phyloP scores from a whole-genome alignment of 2,329 filamentous ascomycete genomes.

The Gliomastix tumulicola region DNA sequence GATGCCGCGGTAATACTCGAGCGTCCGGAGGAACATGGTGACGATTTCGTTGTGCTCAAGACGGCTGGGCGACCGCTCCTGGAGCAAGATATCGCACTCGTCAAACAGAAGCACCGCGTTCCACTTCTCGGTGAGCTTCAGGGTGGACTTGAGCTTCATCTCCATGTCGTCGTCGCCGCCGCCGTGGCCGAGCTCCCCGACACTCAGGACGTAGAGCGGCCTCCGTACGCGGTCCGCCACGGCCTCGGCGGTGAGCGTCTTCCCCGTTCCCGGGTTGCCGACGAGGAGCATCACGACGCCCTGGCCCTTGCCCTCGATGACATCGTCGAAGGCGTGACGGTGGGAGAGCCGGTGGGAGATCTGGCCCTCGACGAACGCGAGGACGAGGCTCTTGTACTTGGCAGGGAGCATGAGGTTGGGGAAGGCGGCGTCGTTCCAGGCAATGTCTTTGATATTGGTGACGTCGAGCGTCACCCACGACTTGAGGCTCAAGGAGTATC shows the following conservation, averaged over 20 bases:
- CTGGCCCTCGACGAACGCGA: slow-evolving; percentile 23
- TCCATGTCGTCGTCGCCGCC: slow-evolving; percentile 42
- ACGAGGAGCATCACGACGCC: slow-evolving; percentile 41
- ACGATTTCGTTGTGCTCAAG: slow-evolving; percentile 23
- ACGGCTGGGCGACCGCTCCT: slow-evolving; percentile 21
- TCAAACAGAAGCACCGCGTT: slow-evolving; percentile 27
- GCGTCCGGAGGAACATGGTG: slow-evolving; percentile 27
- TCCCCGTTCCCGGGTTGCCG: slow-evolving; percentile 40
- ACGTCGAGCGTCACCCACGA: slow-evolving; percentile 25
- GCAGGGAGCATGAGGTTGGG: slow-evolving; percentile 32
- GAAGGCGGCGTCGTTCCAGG: slow-evolving; percentile 37
- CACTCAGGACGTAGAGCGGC: slow-evolving; percentile 5
- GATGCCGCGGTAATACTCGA: slow-evolving; percentile 39
- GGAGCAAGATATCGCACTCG: slow-evolving; percentile 33
- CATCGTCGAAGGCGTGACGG: slow-evolving; percentile 41
- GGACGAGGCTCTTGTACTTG: slow-evolving; percentile 37
- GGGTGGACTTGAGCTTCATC: slow-evolving; percentile 33
- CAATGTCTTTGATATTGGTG: slow-evolving; percentile 27
- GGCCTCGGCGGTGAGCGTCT: slow-evolving; percentile 36
- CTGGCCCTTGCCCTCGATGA: slow-evolving; percentile 42
- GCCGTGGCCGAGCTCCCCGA: slow-evolving; percentile 19
- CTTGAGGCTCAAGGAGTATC: slow-evolving; percentile 19
- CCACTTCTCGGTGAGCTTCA: slow-evolving; percentile 58
- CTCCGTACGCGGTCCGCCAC: slow-evolving; percentile 5
- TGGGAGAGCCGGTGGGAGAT: slow-evolving; percentile 27